Base-by-base conservation (phyloP, 1,284 basidiomycete species). In the Malassezia sp. region DNA sequence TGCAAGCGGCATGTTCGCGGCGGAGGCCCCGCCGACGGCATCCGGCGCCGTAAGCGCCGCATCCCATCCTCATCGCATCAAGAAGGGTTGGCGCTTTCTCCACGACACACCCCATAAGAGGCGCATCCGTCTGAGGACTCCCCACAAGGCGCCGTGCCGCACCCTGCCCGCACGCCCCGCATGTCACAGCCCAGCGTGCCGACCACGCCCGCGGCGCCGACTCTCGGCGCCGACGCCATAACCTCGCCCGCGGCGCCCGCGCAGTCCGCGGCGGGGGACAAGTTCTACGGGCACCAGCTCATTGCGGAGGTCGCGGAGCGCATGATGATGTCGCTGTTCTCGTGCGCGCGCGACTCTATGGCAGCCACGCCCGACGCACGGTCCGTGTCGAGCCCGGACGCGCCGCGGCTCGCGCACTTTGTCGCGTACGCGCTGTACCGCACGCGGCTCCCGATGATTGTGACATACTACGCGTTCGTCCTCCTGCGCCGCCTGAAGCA, bases 341-440 rank as follows among this genome's bases (percentile, higher is more conserved):
- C 48, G 0, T 50, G 48, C 41, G 15, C 42, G 3, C 31, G 34
- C 15, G 42, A 50, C 20, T 50, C 48, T 6, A 41, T 44, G 38
- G 36, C 48, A 0, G 38, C 48, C n/a, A 45, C 42, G 1, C 14
- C 30, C 2, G 45, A 47, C 14, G 31, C 33, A 4, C 20, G 17
- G 7, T 14, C 32, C 8, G 17, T 30, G 6, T 24, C 31, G 7
- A 15, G 24, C 7, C 15, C 4, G 8, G 29, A 18, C 17, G 54
- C 63, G 17, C 67, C 65, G 18, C 55, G 67, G n/a, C 54, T 70
- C 22, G 59, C 64, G 32, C 58, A 67, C 51, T 70, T 70, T 57
- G 63, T 70, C 38, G 67, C 67, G 18, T 71, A 71, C 33, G 68
- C 67, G 0, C 60, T 71, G 33, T 63, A 71, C 53, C 57, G 68